These are phyloP conservation scores for Zhuliangozyma blackwelliae DNA, from an alignment of 1,139 yeast species.

Conservation along the genomic window DNA sequence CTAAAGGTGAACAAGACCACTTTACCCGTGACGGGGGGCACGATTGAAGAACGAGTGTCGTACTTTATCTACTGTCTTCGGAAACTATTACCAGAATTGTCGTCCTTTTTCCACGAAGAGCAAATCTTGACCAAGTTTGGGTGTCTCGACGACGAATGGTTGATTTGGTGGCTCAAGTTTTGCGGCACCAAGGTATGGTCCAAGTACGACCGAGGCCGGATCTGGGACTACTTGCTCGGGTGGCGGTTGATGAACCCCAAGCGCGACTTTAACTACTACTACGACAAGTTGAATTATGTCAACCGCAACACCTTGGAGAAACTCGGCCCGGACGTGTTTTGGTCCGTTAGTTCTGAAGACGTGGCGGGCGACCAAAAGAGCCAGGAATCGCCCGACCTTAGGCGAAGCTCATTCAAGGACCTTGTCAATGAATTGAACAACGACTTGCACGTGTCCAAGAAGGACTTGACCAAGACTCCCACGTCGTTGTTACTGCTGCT, in stretches of 20 bases:
- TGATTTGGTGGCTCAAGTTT: conserved; percentile 92
- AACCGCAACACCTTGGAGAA: conserved; percentile 21
- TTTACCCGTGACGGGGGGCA: conserved; percentile 59
- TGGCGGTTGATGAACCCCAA: conserved; percentile 55
- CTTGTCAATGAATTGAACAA: conserved; percentile 26
- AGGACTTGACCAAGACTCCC: not conserved
- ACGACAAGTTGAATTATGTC: conserved; percentile 27
- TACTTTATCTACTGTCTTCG: conserved; percentile 67
- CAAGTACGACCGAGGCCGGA: conserved; percentile 73
- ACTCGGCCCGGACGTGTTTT: conserved; percentile 44
- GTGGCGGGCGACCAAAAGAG: not conserved
- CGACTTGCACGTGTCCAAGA: conserved; percentile 6
- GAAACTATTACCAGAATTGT: conserved; percentile 68
- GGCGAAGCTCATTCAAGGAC: conserved; percentile 28
- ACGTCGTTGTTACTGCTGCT: not conserved
- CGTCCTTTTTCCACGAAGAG: conserved; percentile 76
- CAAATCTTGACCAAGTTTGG: conserved; percentile 63
- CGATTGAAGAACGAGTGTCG: conserved; percentile 65
- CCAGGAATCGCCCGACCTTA: conserved; percentile 1
- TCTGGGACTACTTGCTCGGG: conserved; percentile 85
- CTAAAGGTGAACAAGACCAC: conserved; percentile 29
- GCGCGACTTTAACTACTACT: conserved; percentile 28
- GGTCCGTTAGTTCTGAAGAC: conserved; percentile 25
- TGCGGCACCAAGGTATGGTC: conserved; percentile 90
- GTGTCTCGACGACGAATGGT: conserved; percentile 79